These are phyloP conservation scores for Malus sieversii DNA, from an alignment of 306 rosid species.

Conservation along the genomic window DNA sequence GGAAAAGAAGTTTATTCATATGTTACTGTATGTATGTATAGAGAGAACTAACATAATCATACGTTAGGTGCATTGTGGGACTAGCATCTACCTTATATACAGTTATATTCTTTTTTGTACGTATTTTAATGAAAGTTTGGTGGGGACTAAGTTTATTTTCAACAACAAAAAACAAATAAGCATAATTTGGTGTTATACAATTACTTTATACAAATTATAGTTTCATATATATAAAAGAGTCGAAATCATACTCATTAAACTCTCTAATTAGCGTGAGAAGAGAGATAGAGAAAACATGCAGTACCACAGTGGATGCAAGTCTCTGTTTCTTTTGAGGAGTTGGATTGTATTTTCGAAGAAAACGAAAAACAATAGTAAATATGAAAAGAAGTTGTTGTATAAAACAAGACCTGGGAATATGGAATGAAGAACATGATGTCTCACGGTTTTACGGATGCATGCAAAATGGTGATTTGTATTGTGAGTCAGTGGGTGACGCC, in stretches of 20 bases:
- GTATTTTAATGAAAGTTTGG: not conserved
- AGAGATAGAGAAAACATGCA: too few species aligned
- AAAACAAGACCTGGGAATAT: slow-evolving; percentile 21
- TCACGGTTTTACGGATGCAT: slow-evolving; percentile 20
- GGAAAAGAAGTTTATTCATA: not conserved
- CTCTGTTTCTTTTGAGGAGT: not conserved
- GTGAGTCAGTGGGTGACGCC: not conserved
- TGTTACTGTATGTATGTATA: not conserved
- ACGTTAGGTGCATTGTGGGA: not conserved
- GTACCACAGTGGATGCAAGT: not conserved
- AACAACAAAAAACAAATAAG: not conserved
- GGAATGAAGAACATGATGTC: slow-evolving; percentile 35
- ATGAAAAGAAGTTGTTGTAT: not conserved
- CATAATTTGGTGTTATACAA: not conserved
- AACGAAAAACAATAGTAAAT: not conserved
- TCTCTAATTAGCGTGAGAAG: not conserved
- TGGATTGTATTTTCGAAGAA: not conserved
- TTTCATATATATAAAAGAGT: too few species aligned
- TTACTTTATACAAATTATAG: too few species aligned
- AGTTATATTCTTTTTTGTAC: not conserved
- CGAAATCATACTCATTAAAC: too few species aligned
- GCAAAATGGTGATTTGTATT: slow-evolving; percentile 28
- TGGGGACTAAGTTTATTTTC: not conserved
- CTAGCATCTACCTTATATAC: not conserved
- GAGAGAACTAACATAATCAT: not conserved